Base-by-base conservation (phyloP, 805 yeast species). In the Kodamaea jinghongensis region DNA sequence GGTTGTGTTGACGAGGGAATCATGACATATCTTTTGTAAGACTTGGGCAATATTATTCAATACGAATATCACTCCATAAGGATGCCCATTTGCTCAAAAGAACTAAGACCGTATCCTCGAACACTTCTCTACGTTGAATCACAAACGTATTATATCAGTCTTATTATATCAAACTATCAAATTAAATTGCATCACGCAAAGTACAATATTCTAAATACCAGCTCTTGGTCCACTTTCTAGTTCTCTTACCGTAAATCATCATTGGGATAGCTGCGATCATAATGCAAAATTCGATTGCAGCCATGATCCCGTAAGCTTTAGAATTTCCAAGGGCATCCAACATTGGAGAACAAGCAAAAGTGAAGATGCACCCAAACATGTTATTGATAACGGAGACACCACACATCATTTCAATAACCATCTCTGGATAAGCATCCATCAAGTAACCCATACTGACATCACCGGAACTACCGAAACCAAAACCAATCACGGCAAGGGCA, bases 391-490 rank as follows among this genome's bases (percentile, higher is more conserved):
- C 71, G 6, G 79, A 59, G 17, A 82, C 84, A 41, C 86, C 84
- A 17, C 79, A 79, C 85, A 81, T 79, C 49, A 83, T 81, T 59
- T 81, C 86, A 48, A 81, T 64, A 40, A 81, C 78, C 74, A 81
- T 75, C 32, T 79, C 86, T 1, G 86, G 86, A 46, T 81, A 81
- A 4, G 80, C 67, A 47, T 79, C 83, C 84, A 81, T 79, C 45
- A 79, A 63, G 43, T 81, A 81, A 1, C 79, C 70, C 78, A 81
- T 74, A 27, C 84, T 80, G 37, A 80, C 76, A 55, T 83, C 88
- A 54, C 86, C 86, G 10, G 83, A 75, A 38, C 83, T 76, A 52
- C 86, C 86, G 65, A 79, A 81, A 1, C 85, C 81, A 44, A 80
- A 77, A 0, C 86, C 86, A 44, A 81, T 72, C 49, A 81, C 73